Percentiles rank a stretch among this genome's conserved stretches.
Evolutionary conservation across 2,329 filamentous ascomycete species (phyloP).

Genomic region (Phaeoacremonium minimum): DNA sequence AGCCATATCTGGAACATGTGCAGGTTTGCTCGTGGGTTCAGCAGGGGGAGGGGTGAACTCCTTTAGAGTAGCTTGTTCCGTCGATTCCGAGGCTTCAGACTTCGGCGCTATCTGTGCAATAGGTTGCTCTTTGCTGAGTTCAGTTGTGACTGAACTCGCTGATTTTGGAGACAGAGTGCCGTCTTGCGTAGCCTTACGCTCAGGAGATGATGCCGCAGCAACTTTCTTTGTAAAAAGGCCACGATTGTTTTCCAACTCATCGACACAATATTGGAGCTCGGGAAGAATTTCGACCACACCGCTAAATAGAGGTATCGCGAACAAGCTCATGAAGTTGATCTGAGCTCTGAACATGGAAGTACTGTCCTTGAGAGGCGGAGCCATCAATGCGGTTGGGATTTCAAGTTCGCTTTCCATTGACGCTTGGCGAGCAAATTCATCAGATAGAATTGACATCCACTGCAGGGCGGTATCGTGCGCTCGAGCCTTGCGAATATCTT

Average conservation of each 20-base stretch:
- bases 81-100: conserved; percentile 14
- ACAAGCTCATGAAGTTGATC: conserved; percentile 94
- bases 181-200: conserved; percentile 30
- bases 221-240: conserved; percentile 67
- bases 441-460: conserved; percentile 92
- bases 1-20: conserved; percentile 25
- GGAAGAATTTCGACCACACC: conserved; percentile 84
- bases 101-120: conserved; percentile 1
- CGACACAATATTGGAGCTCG: conserved; percentile 75
- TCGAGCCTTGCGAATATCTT: conserved; percentile 63
- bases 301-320: conserved; percentile 87
- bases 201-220: conserved; percentile 53
- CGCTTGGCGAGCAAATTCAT: conserved; percentile 91
- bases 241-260: conserved; percentile 77
- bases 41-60: conserved; percentile 19
- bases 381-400: conserved; percentile 83
- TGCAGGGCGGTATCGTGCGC: conserved; percentile 75
- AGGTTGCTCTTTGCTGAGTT: conserved; percentile 3
- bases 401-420: conserved; percentile 85
- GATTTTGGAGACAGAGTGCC: conserved; percentile 40
- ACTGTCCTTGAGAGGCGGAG: conserved; percentile 77
- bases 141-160: conserved; percentile 30
- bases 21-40: conserved; percentile 20
- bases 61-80: conserved; percentile 15
- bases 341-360: conserved; percentile 82